These are phyloP conservation scores for Geotrichum reessii DNA, from an alignment of 1,139 yeast species.

Conservation along the genomic window DNA sequence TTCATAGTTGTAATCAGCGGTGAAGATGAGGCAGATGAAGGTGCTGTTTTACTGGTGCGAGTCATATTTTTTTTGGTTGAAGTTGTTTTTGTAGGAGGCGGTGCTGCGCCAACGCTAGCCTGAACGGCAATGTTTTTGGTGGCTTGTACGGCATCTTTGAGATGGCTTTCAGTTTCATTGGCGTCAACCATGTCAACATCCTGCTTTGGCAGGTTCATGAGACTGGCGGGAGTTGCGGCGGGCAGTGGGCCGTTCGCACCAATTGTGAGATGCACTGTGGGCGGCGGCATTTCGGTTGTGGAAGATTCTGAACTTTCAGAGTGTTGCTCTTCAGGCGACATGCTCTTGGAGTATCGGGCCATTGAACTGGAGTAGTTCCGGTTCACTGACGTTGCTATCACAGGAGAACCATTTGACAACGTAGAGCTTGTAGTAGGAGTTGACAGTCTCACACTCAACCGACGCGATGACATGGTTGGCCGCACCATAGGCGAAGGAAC, in stretches of 20 bases:
- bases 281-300: not conserved
- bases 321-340: not conserved
- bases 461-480: constrained; percentile 18
- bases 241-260: constrained; percentile 28
- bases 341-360: not conserved
- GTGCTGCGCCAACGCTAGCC: not conserved
- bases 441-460: constrained; percentile 1
- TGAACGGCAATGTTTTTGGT: constrained; percentile 24
- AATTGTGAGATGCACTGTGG: constrained; percentile 17
- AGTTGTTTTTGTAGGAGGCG: not conserved
- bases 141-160: constrained; percentile 28
- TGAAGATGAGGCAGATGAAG: constrained; percentile 19
- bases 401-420: constrained; percentile 22
- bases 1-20: not conserved
- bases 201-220: constrained; percentile 36
- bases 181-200: constrained; percentile 18
- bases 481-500: constrained; percentile 24
- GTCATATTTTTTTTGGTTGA: not conserved
- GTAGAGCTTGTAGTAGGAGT: not conserved
- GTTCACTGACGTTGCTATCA: constrained; percentile 16
- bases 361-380: not conserved
- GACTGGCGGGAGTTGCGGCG: constrained; percentile 41
- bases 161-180: constrained; percentile 19
- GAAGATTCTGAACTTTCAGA: not conserved
- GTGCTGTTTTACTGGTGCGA: constrained; percentile 4